Evolutionary conservation across 345 rosid species (phyloP).

Genomic region (Cardiospermum halicacabum): DNA sequence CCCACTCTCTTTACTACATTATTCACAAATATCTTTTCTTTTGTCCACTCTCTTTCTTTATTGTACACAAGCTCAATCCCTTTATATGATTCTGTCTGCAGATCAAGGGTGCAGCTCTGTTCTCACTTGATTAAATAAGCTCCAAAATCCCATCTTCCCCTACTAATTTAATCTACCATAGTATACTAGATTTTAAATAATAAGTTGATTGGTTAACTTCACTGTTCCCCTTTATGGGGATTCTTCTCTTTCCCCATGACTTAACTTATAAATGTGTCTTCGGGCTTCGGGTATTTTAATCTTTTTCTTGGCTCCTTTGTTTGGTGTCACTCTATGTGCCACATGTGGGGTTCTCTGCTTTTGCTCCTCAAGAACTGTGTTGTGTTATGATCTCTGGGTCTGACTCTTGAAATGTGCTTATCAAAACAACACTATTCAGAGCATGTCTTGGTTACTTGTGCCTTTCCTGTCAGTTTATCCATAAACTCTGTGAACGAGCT

Average conservation of each 20-base stretch:
- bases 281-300: constrained; percentile 16
- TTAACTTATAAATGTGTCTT: constrained; percentile 17
- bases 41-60: constrained; percentile 18
- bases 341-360: constrained; percentile 38
- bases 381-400: constrained; percentile 14
- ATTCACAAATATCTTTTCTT: constrained; percentile 20
- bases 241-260: constrained; percentile 38
- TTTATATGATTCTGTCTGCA: constrained; percentile 35
- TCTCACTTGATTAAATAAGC: constrained; percentile 15
- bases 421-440: constrained; percentile 20
- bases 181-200: constrained; percentile 3
- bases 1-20: constrained; percentile 25
- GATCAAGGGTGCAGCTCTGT: constrained; percentile 35
- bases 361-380: constrained; percentile 35
- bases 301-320: constrained; percentile 12
- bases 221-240: constrained; percentile 22
- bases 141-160: constrained; percentile 2
- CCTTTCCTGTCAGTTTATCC: constrained; percentile 29
- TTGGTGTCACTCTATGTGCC: constrained; percentile 1
- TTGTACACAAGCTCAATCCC: constrained; percentile 26
- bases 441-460: constrained; percentile 27
- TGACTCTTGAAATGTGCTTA: constrained; percentile 28
- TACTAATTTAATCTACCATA: not conserved
- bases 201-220: constrained; percentile 20
- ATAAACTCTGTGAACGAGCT: constrained; percentile 25